These are phyloP conservation scores for Nakazawaea molendinolei DNA, from an alignment of 805 yeast species.

Conservation along the genomic window DNA sequence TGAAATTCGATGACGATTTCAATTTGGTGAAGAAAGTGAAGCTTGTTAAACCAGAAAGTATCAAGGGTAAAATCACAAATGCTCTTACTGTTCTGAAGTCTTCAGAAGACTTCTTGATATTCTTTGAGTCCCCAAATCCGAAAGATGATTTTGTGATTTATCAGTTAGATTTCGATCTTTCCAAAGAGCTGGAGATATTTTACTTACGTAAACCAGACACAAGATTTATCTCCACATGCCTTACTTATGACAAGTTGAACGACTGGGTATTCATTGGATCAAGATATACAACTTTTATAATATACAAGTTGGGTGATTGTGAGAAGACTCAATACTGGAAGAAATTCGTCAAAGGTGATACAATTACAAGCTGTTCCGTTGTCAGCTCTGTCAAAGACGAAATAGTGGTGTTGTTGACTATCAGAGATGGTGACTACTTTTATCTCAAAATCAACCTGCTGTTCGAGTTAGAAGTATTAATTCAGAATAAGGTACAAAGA, in stretches of 20 bases:
- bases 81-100: slow-evolving; percentile 28
- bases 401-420: slow-evolving; percentile 38
- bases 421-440: slow-evolving; percentile 62
- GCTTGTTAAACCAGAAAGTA: slow-evolving; percentile 22
- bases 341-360: slow-evolving; percentile 58
- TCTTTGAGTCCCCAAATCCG: slow-evolving; percentile 67
- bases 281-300: slow-evolving; percentile 58
- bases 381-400: slow-evolving; percentile 22
- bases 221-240: slow-evolving; percentile 53
- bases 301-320: slow-evolving; percentile 34
- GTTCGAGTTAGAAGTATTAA: slow-evolving; percentile 27
- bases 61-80: slow-evolving; percentile 37
- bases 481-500: slow-evolving; percentile 57
- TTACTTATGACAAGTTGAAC: slow-evolving; percentile 32
- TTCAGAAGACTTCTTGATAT: slow-evolving; percentile 25
- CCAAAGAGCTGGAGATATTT: background rate
- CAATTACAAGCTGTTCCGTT: slow-evolving; percentile 49
- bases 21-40: slow-evolving; percentile 20
- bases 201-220: slow-evolving; percentile 19
- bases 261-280: slow-evolving; percentile 58
- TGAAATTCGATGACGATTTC: slow-evolving; percentile 35
- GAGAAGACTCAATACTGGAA: slow-evolving; percentile 27
- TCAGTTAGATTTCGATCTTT: slow-evolving; percentile 28
- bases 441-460: slow-evolving; percentile 24
- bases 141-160: slow-evolving; percentile 42